Percentiles rank a stretch among this genome's conserved stretches.
Conservation (phyloP, 2,329 filamentous ascomycete species). For the Cercospora berteroae region DNA sequence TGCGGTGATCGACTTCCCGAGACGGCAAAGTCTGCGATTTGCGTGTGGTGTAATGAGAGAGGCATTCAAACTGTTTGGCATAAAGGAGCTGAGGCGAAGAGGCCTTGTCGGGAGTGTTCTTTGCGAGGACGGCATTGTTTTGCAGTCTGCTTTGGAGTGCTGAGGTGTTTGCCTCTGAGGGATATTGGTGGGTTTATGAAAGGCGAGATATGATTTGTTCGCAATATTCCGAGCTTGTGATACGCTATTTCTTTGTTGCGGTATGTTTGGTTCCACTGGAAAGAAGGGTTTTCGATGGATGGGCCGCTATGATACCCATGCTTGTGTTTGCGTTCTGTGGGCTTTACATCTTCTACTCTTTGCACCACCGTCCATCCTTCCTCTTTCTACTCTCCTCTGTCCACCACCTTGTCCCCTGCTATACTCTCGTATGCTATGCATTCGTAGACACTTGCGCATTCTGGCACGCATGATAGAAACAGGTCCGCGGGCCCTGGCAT, state of each 20-base stretch:
- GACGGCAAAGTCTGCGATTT: background rate
- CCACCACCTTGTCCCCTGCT: background rate
- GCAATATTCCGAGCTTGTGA: background rate
- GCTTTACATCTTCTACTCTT: background rate
- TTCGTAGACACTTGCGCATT: background rate
- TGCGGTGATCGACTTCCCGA: background rate
- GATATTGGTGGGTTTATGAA: conserved; percentile 3
- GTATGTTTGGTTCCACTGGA: background rate
- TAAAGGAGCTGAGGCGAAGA: background rate
- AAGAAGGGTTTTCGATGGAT: background rate
- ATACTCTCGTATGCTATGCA: background rate
- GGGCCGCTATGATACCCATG: background rate
- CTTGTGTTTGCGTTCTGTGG: background rate
- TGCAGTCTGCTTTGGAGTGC: background rate
- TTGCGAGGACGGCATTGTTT: conserved; percentile 8
- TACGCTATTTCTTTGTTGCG: background rate
- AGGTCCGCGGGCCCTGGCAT: background rate
- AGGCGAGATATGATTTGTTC: background rate
- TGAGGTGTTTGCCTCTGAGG: conserved; percentile 1
- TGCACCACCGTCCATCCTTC: background rate
- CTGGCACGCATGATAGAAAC: background rate
- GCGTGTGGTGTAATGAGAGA: conserved; percentile 5
- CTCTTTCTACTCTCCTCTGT: background rate
- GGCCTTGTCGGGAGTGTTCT: conserved; percentile 6
- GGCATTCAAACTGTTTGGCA: background rate